Evolutionary conservation across 495 filamentous ascomycete genomes (phyloP).

Genomic region (Beverwykella pulmonaria): DNA sequence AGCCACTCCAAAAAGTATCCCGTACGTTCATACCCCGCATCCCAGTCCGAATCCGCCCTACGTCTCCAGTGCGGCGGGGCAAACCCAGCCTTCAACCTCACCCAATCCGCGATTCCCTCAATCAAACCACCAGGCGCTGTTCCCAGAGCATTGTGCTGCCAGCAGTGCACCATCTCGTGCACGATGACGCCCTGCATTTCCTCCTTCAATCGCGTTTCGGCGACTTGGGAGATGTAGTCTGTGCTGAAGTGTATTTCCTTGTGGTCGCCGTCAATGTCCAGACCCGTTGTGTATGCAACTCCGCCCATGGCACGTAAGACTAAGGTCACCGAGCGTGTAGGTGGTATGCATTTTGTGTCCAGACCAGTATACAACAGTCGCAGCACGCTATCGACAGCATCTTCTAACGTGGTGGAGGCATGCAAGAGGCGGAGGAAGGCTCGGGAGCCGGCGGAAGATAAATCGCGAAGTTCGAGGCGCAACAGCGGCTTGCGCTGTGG

Average conservation of each 20-base stretch:
- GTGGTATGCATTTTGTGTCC: slow-evolving; percentile 49
- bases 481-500: slow-evolving; percentile 59
- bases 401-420: slow-evolving; percentile 59
- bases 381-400: slow-evolving; percentile 67
- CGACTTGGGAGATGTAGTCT: slow-evolving; percentile 63
- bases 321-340: slow-evolving; percentile 81
- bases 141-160: slow-evolving; percentile 73
- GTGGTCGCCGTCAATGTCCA: slow-evolving; percentile 80
- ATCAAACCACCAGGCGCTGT: slow-evolving; percentile 76
- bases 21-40: slow-evolving; percentile 89
- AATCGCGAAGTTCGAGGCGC: slow-evolving; percentile 69
- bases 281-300: slow-evolving; percentile 86
- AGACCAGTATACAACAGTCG: slow-evolving; percentile 59
- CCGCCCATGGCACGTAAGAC: slow-evolving; percentile 76
- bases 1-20: slow-evolving; percentile 87
- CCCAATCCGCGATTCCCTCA: slow-evolving; percentile 94
- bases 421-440: slow-evolving; percentile 66
- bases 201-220: slow-evolving; percentile 45
- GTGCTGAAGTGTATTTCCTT: slow-evolving; percentile 93
- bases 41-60: slow-evolving; percentile 68
- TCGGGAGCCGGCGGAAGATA: slow-evolving; percentile 62
- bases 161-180: slow-evolving; percentile 96
- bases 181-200: slow-evolving; percentile 84
- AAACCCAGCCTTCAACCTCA: slow-evolving; percentile 72
- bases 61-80: slow-evolving; percentile 84